Evolutionary conservation across 345 rosid species (phyloP).

Genomic region (Gossypium ekmanianum): DNA sequence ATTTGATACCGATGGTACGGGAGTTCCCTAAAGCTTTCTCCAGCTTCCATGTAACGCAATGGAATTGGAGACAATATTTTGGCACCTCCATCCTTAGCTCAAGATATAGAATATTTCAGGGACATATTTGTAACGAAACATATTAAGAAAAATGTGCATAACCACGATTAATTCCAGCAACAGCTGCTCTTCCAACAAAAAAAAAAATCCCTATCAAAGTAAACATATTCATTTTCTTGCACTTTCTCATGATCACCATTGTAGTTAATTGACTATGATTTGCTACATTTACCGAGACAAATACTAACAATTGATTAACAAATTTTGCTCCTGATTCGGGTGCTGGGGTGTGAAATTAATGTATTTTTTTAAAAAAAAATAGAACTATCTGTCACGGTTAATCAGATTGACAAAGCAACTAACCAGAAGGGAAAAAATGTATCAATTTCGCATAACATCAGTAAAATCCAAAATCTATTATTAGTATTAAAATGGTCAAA

Average conservation of each 20-base stretch:
- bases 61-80: conserved; percentile 68
- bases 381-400: not conserved
- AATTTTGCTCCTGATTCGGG: too few relatives aligned
- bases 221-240: too few relatives aligned
- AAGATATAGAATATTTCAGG: conserved; percentile 38
- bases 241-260: too few relatives aligned
- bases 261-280: not conserved
- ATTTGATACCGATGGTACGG: conserved; percentile 67
- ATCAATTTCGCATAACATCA: not conserved
- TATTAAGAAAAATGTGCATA: conserved; percentile 10
- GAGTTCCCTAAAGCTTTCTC: conserved; percentile 68
- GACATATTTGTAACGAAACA: not conserved
- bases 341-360: too few relatives aligned
- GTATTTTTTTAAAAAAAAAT: too few relatives aligned
- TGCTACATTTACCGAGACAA: not conserved
- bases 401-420: not conserved
- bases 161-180: conserved; percentile 19
- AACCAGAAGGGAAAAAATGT: not conserved
- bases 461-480: not conserved
- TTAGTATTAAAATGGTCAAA: not conserved
- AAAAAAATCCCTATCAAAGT: not conserved
- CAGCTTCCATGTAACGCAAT: conserved; percentile 76
- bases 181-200: not conserved
- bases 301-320: not conserved
- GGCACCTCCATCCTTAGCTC: conserved; percentile 63